A percentile compares a stretch with the other conserved stretches of the same genome.
These are phyloP conservation scores for Trametes coccinea DNA, from an alignment of 768 basidiomycete genomes.

Conservation along the genomic window DNA sequence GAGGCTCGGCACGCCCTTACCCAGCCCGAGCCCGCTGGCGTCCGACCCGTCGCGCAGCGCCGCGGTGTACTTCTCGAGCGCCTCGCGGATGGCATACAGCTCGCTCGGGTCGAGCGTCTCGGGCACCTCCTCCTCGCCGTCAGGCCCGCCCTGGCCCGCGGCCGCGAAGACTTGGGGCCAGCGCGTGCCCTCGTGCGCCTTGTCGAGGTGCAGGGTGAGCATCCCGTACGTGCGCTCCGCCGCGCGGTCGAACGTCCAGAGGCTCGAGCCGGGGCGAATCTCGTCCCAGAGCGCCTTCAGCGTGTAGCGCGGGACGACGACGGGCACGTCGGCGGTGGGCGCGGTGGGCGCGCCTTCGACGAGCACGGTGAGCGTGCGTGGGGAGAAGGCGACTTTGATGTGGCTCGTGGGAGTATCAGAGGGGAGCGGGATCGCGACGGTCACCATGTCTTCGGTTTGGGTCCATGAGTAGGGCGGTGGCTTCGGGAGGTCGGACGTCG, in stretches of 20 bases:
- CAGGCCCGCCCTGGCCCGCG: slow-evolving; percentile 30
- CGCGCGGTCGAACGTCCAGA: slow-evolving; percentile 91
- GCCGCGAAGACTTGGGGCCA: slow-evolving; percentile 87
- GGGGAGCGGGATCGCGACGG: slow-evolving; percentile 82
- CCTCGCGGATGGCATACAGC: slow-evolving; percentile 73
- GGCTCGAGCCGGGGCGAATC: slow-evolving; percentile 75
- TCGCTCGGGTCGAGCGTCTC: slow-evolving; percentile 90
- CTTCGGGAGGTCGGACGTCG: slow-evolving; percentile 36
- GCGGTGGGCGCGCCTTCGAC: slow-evolving; percentile 42
- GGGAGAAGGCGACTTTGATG: slow-evolving; percentile 69
- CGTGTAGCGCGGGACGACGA: slow-evolving; percentile 58
- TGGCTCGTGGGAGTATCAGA: slow-evolving; percentile 58
- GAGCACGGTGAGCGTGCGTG: slow-evolving; percentile 64
- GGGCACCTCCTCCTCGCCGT: slow-evolving; percentile 63
- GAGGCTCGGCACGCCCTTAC: slow-evolving; percentile 74
- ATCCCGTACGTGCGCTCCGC: slow-evolving; percentile 67
- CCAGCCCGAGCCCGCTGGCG: slow-evolving; percentile 60
- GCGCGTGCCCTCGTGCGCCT: slow-evolving; percentile 75
- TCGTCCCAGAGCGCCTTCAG: slow-evolving; percentile 74
- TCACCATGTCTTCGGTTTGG: slow-evolving; percentile 81
- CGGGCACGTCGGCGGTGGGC: slow-evolving; percentile 6
- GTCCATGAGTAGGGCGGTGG: slow-evolving; percentile 93
- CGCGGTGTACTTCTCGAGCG: slow-evolving; percentile 84
- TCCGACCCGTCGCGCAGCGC: slow-evolving; percentile 60
- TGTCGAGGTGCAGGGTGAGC: slow-evolving; percentile 84